Evolutionary conservation across 768 basidiomycete species (phyloP).

Genomic region (Leccinum incarnatum): DNA sequence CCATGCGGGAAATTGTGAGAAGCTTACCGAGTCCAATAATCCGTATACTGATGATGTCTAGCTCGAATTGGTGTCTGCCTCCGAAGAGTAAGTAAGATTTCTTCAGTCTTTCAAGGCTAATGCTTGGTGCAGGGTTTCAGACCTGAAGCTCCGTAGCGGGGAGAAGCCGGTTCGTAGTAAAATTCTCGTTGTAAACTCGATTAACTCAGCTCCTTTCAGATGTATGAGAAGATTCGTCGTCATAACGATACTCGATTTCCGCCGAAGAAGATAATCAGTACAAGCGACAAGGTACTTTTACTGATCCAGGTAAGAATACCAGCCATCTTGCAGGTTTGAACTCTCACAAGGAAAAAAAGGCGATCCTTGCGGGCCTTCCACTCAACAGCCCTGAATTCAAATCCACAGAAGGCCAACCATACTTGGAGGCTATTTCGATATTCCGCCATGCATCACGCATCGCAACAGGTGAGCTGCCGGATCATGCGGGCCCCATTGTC

Average conservation of each 20-base stretch:
- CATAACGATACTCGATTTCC: conserved; percentile 81
- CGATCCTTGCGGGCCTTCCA: conserved; percentile 68
- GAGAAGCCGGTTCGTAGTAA: conserved; percentile 60
- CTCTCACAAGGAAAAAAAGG: conserved; percentile 40
- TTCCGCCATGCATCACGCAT: conserved; percentile 79
- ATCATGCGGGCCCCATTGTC: neutral
- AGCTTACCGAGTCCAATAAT: neutral
- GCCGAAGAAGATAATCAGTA: conserved; percentile 64
- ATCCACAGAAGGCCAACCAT: conserved; percentile 65
- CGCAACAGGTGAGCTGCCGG: conserved; percentile 53
- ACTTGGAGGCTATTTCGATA: conserved; percentile 64
- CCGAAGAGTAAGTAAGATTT: conserved; percentile 57
- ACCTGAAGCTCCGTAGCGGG: conserved; percentile 65
- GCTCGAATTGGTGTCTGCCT: conserved; percentile 62
- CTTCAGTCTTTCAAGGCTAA: neutral
- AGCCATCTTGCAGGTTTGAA: neutral
- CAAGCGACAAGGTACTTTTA: conserved; percentile 76
- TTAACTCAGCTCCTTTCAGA: conserved; percentile 24
- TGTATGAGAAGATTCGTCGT: conserved; percentile 64
- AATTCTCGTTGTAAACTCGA: neutral
- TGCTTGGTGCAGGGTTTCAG: conserved; percentile 51
- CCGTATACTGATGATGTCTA: conserved; percentile 25
- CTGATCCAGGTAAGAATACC: conserved; percentile 62
- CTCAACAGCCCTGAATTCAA: conserved; percentile 69
- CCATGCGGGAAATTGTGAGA: conserved; percentile 65